Evolutionary conservation across 2,329 filamentous ascomycete genomes (phyloP), one percentile per base, ranked within the genome.

Genomic region (Penicillium sp.): DNA sequence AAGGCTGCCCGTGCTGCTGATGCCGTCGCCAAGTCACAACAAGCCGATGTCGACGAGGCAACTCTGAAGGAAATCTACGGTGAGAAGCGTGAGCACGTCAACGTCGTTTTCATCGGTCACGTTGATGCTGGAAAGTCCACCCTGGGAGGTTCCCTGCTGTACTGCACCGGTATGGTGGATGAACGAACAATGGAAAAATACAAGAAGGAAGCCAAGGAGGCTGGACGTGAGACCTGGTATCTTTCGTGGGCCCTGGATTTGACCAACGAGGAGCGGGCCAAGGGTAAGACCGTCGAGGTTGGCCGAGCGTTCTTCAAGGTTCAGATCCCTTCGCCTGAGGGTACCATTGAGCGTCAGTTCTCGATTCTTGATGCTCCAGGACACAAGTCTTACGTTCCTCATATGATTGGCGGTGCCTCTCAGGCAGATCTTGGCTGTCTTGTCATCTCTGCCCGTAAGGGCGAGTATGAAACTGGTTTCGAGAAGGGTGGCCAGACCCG

Each of bases 111-210:
- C 75, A 87, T 97, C 66, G 92, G 93, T 44, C 93, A 98, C 79
- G 95, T 98, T 63, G 93, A 98, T 76, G 93, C 93, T 45, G 93
- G 93, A 62, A 98, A 98, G 77, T 96, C 90, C 33, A 98, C 93
- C 3, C 80, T 98, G 5, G 93, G 93, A 67, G 93, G 93, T 44
- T 88, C 88, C 45, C 95, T 98, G 56, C 79, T 98, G 12, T 95
- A 93, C 70, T 84, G 83, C 45, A 96, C 92, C 4, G 93, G 93
- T 53, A 98, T 97, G 93, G 93, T 98, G n/a, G 95, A 98, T 66
- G 90, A 98, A 74, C 84, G 93, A 69, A 98, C 93, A 31, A 83
- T 98, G 79, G 93, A 98, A 46, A 98, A 98, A 75, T 95, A 95
- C 79, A 95, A 92, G 81, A 84, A 83, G 62, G 95, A 98, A 65